These are phyloP conservation scores for Podaxis pistillaris DNA, from an alignment of 768 basidiomycete species.

Conservation along the genomic window DNA sequence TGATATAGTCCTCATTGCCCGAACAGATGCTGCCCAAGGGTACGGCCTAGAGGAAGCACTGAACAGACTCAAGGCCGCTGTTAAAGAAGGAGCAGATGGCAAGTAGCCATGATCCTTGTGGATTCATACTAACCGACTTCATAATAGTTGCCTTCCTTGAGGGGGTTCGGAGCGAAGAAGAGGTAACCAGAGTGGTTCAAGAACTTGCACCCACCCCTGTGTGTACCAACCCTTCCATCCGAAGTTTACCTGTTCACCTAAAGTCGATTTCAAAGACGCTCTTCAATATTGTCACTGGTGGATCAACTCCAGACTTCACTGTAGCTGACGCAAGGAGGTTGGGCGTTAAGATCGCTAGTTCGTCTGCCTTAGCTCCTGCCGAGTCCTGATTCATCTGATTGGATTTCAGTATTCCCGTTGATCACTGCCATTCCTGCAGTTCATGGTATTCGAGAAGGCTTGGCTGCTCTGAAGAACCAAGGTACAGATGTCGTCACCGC, in stretches of 20 bases:
- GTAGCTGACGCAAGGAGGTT: conserved; percentile 41
- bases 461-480: conserved; percentile 46
- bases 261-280: conserved; percentile 28
- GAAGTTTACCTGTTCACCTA: background rate
- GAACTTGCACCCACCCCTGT: conserved; percentile 41
- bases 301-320: conserved; percentile 50
- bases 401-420: conserved; percentile 42
- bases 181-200: conserved; percentile 37
- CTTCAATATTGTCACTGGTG: conserved; percentile 51
- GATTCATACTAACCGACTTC: background rate
- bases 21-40: conserved; percentile 52
- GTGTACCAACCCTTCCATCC: background rate
- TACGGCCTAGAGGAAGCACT: conserved; percentile 51
- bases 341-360: conserved; percentile 44
- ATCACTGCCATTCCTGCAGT: conserved; percentile 47
- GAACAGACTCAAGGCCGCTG: conserved; percentile 42
- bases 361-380: conserved; percentile 5
- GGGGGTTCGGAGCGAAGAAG: conserved; percentile 46
- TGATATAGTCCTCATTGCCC: conserved; percentile 49
- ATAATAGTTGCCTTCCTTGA: conserved; percentile 49
- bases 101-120: background rate
- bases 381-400: background rate
- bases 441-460: conserved; percentile 46
- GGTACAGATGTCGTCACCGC: conserved; percentile 43
- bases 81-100: conserved; percentile 42